Base-by-base conservation (phyloP, 2,329 filamentous ascomycete species). In the Davidsoniella neocaledoniae region DNA sequence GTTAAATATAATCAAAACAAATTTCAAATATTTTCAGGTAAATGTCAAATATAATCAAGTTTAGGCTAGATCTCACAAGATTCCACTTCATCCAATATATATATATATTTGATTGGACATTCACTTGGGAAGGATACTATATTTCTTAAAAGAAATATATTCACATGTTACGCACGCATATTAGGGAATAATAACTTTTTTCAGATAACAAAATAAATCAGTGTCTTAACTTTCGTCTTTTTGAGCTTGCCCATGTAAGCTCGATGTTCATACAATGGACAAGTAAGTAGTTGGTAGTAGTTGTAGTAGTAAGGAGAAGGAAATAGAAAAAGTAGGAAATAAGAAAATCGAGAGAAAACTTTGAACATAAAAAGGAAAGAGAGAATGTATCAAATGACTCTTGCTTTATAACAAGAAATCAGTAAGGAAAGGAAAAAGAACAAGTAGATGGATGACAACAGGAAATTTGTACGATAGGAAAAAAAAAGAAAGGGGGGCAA, bases 361-460 rank as follows among this genome's bases (percentile, higher is more conserved):
- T 26, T 23, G 9, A 46, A 40, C 42, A 43, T 33, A 48, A 51
- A 46, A n/a, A 36, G 46, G 49, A 54, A 39, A 53, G 45, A 33
- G 5, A 17, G 14, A 43, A 45, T 25, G 33, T 16, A 40, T 42
- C 7, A 33, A 57, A 23, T 53, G 58, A 57, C 48, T 54, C 39
- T 55, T 52, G 56, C 51, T 58, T 46, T 56, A 50, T 46, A 51
- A 54, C 55, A 55, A 56, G 56, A 48, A 33, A 8, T 9, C 53
- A 58, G 58, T 58, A 57, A 59, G 53, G 49, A 56, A 58, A 55
- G 59, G 59, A 58, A 56, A 55, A 54, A 62, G 58, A 55, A 56
- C 17, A 19, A 19, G 17, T 19, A 56, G 60, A 6, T 25, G 26
- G 14, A 33, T 16, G 43, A 45, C n/a, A 8, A 41, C n/a, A 62